phyloP scores from a whole-genome alignment of 768 basidiomycete genomes.

The Tricholoma furcatifolium region DNA sequence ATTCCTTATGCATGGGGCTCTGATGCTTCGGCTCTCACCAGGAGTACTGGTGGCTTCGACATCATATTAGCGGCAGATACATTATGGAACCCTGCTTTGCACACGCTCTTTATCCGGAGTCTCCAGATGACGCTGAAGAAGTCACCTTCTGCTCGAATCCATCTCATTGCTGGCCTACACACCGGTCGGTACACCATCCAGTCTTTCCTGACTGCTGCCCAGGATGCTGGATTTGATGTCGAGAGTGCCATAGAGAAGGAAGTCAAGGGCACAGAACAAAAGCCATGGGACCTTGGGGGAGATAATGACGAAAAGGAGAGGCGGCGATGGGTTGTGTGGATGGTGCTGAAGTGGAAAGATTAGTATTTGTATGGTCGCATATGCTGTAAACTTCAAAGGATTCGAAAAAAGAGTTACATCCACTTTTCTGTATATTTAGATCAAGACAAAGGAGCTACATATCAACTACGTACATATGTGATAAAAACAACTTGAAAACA shows the following conservation, averaged over 20 bases:
- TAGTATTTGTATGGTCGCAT: background rate
- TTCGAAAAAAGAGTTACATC: background rate
- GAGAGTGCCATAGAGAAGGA: conserved; percentile 49
- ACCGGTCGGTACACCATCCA: conserved; percentile 74
- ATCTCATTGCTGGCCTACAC: conserved; percentile 74
- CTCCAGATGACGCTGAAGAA: conserved; percentile 47
- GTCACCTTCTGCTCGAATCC: conserved; percentile 44
- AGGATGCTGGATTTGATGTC: conserved; percentile 41
- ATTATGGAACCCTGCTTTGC: conserved; percentile 70
- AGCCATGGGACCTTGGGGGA: conserved; percentile 52
- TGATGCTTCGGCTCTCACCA: conserved; percentile 34
- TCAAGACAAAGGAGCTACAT: background rate
- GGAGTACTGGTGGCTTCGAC: conserved; percentile 46
- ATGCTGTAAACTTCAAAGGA: background rate
- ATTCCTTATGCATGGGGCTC: conserved; percentile 68
- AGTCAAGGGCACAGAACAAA: conserved; percentile 33
- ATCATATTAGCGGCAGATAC: conserved; percentile 74
- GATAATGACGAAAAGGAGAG: conserved; percentile 68
- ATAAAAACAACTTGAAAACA: background rate
- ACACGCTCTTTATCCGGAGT: conserved; percentile 51
- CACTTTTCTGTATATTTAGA: background rate
- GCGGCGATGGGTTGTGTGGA: conserved; percentile 72
- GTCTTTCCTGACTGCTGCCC: conserved; percentile 48
- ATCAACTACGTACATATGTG: no score
- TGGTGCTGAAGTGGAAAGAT: conserved; percentile 48